These are phyloP conservation scores for Penicillium cosmopolitanum DNA, from an alignment of 495 filamentous ascomycete species.

Conservation along the genomic window DNA sequence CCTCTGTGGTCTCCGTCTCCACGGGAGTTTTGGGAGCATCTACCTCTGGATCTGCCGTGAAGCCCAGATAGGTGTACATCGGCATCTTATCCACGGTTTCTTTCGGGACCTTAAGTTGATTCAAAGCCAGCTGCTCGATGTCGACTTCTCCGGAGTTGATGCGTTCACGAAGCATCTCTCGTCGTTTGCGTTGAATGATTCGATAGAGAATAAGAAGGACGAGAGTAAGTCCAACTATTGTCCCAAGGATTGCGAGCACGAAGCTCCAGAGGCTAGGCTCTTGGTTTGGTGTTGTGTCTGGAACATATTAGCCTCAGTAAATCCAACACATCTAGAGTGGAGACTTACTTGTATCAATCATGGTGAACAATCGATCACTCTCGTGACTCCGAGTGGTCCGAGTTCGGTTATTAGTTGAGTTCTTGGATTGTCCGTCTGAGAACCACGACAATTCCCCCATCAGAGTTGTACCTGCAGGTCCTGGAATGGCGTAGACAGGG, in stretches of 20 bases:
- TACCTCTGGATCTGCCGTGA: constrained; percentile 27
- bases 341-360: constrained; percentile 62
- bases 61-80: constrained; percentile 68
- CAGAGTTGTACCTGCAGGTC: constrained; percentile 62
- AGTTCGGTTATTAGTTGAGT: constrained; percentile 3
- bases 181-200: constrained; percentile 67
- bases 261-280: constrained; percentile 82
- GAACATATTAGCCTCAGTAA: not conserved
- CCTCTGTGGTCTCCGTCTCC: constrained; percentile 11
- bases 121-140: constrained; percentile 78
- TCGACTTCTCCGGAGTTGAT: constrained; percentile 77
- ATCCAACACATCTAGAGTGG: not conserved
- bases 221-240: constrained; percentile 67
- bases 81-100: constrained; percentile 72
- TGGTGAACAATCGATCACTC: constrained; percentile 61
- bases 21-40: constrained; percentile 14
- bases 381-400: constrained; percentile 42
- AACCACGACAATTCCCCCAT: constrained; percentile 75
- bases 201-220: constrained; percentile 74
- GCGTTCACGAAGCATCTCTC: constrained; percentile 65
- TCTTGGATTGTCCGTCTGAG: constrained; percentile 67
- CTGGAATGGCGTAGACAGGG: constrained; percentile 84
- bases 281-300: constrained; percentile 24
- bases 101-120: constrained; percentile 69
- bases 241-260: constrained; percentile 75